Base-by-base conservation (phyloP, 331 rosid genomes). In the Cucumis variabilis region DNA sequence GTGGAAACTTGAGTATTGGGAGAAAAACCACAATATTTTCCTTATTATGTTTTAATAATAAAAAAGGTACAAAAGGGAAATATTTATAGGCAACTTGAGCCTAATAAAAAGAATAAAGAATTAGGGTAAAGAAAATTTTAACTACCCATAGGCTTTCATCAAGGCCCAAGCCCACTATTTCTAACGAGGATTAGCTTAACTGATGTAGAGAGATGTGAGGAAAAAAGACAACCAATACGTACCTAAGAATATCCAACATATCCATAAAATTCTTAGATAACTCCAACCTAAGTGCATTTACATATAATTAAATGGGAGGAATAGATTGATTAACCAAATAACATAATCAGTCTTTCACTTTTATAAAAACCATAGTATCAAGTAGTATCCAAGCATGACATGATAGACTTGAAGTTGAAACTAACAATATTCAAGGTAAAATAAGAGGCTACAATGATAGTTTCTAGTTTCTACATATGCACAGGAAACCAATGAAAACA, bases 251-350 rank as follows among this genome's bases (percentile, higher is more conserved):
- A 55, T 66, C 63, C 37, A 33, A 76, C 75, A 82, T 51, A 44
- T 69, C 66, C 87, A 21, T 27, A 46, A 84, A 84, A 68, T 33
- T 21, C 12, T 73, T 23, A 33, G 71, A 62, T 82, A 60, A 7
- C 50, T 55, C 10, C 85, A 60, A 25, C 41, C 68, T 33, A 82
- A 30, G 55, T 62, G 55, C 21, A 37, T 82, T 55, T 27, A 82
- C 55, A 82, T 33, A 20, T 20, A 21, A n/a, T n/a, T n/a, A 55
- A 28, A 28, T 44, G 53, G 50, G 23, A 60, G 24, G 13, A 60
- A 20, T 33, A 60, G 25, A 63, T 21, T 20, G 17, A 63, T 21
- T 11, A 28, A 25, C 25, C 25, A 14, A 80, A 82, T 4, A 28
- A 53, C 37, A 55, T 55, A 55, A 62, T 1, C 17, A 63, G 14